Evolutionary conservation across 2,329 filamentous ascomycete genomes (phyloP), one percentile per base, ranked within the genome.

Genomic region (Daldinia sp.): DNA sequence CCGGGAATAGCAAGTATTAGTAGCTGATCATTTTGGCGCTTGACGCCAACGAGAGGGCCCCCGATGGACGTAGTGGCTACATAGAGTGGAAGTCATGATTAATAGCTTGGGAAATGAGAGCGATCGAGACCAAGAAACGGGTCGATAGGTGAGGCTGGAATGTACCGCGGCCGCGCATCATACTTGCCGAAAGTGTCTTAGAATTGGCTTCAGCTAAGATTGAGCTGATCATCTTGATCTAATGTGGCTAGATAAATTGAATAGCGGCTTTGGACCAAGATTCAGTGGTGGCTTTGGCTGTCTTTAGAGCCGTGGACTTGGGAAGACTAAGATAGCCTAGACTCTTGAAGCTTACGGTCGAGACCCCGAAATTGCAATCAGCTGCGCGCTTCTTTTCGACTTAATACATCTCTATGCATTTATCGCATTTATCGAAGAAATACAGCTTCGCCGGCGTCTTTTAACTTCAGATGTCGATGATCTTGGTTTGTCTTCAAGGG

Each of bases 121-220:
- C 52, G 52, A 55, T 61, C 60, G 43, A 66, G 63, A 61, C 53
- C 53, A 50, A 55, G 48, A 37, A 58, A 61, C 49, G 45, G 35
- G 35, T 61, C 41, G 32, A 52, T 51, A 32, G 19, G 35, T 55
- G 52, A 63, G 17, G 48, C 48, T 63, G 56, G 49, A 63, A 54
- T 55, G 56, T 15, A 34, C 55, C 21, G 21, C 21, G 53, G 25
- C 35, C 37, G 60, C 29, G 34, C 11, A 60, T 48, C 19, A 39
- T 56, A 27, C 54, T 55, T 63, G 48, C 60, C 49, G 25, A 29
- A 63, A 52, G 52, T 35, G 63, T 61, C 58, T 66, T 63, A 66
- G 56, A 52, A 54, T 54, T 61, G 17, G 45, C 52, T 55, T 63
- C 60, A 66, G 56, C 60, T 66, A 56, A 54, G 30, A 58, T 19